Base-by-base conservation (phyloP, 1,284 basidiomycete genomes). In the Phylloboletellus chloephorus region DNA sequence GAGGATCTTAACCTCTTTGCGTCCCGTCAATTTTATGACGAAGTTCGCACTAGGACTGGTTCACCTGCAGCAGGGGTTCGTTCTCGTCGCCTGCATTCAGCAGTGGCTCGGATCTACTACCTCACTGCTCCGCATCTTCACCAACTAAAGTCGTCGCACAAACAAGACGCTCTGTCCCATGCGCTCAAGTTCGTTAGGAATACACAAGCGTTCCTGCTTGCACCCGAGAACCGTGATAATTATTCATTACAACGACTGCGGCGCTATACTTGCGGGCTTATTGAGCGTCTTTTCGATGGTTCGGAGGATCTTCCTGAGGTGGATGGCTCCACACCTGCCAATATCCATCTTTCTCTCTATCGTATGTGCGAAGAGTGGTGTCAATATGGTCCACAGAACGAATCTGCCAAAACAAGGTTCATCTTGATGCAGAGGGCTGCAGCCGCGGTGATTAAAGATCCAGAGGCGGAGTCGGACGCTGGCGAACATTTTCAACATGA, bases 321-420 rank as follows among this genome's bases (percentile, higher is more conserved):
- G 2, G 88, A 91, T 43, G 72, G 82, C 2, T 89, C 88, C 59
- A 79, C 90, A 40, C 79, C 86, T 4, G 69, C 76, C 7, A 79
- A 88, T 41, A 81, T 83, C 64, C 82, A 91, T 52, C 71, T 92
- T 7, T 76, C 82, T 7, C 68, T 97, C 37, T 96, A 90, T 64
- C 78, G 84, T 32, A 69, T 92, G 30, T 94, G 92, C 54, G 88
- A 92, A 60, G 92, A 95, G 52, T 97, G 94, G 94, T 95, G 93
- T 60, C 82, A 88, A 52, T 74, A 88, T 40, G 90, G 88, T 6
- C 76, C 80, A 34, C 79, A 89, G 52, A 76, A 79, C 1, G 88
- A 90, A 46, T 68, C 72, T 11, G 78, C 82, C 19, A 87, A 82
- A 57, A 85, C 83, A 45, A 78, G 88, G 38, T 69, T 88, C 34